These are phyloP conservation scores for Ogataea philodendri DNA, from an alignment of 805 yeast genomes.

Conservation along the genomic window DNA sequence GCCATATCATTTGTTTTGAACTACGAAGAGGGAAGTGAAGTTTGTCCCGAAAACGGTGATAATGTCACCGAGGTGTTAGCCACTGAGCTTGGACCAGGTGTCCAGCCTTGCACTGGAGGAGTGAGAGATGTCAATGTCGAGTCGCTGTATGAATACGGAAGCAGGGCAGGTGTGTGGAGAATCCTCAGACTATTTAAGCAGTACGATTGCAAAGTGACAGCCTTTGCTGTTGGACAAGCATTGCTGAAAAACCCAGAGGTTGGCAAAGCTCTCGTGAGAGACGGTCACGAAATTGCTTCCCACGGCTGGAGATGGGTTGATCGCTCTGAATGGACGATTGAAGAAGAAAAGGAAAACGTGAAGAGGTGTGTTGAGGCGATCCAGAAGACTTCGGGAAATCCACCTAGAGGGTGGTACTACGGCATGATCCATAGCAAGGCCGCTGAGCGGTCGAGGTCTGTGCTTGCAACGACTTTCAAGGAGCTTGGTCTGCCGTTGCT, in stretches of 20 bases:
- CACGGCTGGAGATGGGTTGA: slow-evolving; percentile 41
- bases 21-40: slow-evolving; percentile 32
- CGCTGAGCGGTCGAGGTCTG: slow-evolving; percentile 24
- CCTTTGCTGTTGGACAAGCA: slow-evolving; percentile 41
- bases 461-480: slow-evolving; percentile 17
- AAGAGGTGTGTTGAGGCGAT: slow-evolving; percentile 30
- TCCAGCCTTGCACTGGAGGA: slow-evolving; percentile 12
- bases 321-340: slow-evolving; percentile 30
- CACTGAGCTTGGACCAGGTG: slow-evolving; percentile 21
- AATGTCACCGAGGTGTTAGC: slow-evolving; percentile 16
- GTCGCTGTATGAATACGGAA: slow-evolving; percentile 21
- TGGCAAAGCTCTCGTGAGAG: slow-evolving; percentile 34
- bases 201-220: slow-evolving; percentile 33
- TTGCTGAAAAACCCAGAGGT: slow-evolving; percentile 34
- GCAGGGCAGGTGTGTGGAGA: slow-evolving; percentile 23
- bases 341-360: slow-evolving; percentile 35
- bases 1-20: slow-evolving; percentile 29
- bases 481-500: slow-evolving; percentile 33
- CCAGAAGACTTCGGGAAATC: slow-evolving; percentile 31
- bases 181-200: slow-evolving; percentile 34
- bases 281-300: slow-evolving; percentile 39
- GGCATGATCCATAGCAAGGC: slow-evolving; percentile 33
- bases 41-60: slow-evolving; percentile 19
- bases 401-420: slow-evolving; percentile 38
- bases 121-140: slow-evolving; percentile 19